A percentile compares a stretch with the other conserved stretches of the same genome.
Evolutionary conservation across 2,329 filamentous ascomycete genomes (phyloP).

Genomic region (Thelonectria olida): DNA sequence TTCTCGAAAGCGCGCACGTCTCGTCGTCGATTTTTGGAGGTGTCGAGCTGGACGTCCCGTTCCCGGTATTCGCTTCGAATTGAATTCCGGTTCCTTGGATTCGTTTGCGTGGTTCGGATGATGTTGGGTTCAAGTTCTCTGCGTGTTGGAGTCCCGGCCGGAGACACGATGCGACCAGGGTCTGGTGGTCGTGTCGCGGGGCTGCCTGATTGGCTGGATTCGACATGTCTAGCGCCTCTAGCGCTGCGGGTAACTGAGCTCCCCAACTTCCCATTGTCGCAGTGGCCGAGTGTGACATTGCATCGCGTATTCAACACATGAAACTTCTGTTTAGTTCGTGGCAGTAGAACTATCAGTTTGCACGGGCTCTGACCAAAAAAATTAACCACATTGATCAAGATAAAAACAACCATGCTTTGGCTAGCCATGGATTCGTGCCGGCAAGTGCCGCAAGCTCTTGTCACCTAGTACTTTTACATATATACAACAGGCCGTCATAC

Average conservation of each 20-base stretch:
- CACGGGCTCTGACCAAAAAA: too few relatives aligned
- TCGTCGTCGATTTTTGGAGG: not conserved
- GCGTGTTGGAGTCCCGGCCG: slow-evolving; percentile 28
- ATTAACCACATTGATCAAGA: too few relatives aligned
- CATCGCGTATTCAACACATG: not conserved
- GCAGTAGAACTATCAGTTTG: too few relatives aligned
- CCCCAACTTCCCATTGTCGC: too few relatives aligned
- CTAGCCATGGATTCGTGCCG: not conserved
- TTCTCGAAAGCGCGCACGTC: slow-evolving; percentile 14
- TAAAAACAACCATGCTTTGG: not conserved
- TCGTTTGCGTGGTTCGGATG: slow-evolving; percentile 12
- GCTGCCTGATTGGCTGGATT: slow-evolving; percentile 32
- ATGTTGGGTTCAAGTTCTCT: slow-evolving; percentile 22
- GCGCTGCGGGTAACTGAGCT: not conserved
- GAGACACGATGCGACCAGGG: slow-evolving; percentile 37
- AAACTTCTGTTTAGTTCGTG: too few relatives aligned
- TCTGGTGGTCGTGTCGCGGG: slow-evolving; percentile 35
- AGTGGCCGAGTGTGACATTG: too few relatives aligned
- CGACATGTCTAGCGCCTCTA: slow-evolving; percentile 16
- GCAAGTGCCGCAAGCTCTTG: slow-evolving; percentile 8
- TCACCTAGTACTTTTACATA: slow-evolving; percentile 15
- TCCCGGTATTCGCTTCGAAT: not conserved
- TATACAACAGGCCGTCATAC: slow-evolving; percentile 17
- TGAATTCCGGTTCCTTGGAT: not conserved
- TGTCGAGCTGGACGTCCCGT: slow-evolving; percentile 2